Base-by-base conservation (phyloP, 305 asterid species). In the Fraxinus platypoda region DNA sequence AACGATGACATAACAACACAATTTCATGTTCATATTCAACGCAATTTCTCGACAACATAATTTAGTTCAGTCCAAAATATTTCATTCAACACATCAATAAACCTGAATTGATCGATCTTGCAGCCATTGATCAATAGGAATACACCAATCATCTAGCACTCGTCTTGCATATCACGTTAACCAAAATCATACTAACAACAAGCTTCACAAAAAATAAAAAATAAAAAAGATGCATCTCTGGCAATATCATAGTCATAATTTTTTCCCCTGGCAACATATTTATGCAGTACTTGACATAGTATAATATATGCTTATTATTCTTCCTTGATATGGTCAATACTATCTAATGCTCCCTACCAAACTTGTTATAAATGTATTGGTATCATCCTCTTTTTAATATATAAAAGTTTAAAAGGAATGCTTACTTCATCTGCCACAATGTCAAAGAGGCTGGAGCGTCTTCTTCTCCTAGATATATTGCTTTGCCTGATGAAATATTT, bases 401-500 rank as follows among this genome's bases (percentile, higher is more conserved):
- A 2, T 25, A 7, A 49, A 78, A 52, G 23, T 15, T 76, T 11
- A 75, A 75, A 33, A 78, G 73, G 28, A 76, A 78, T 75, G 81
- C 95, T 94, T 93, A 94, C 99, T 81, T 93, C 99, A 85, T 94
- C 97, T 6, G 95, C 91, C 76, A 96, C 95, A 78, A 96, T 92
- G 87, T 96, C 99, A 25, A 96, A 96, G 72, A 96, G 95, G 92
- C 99, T 96, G 21, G 99, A 96, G 66, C 99, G 97, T 82, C 99
- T 86, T 88, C 92, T 96, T 87, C 98, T 88, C 91, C 99, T 88
- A 17, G 99, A 93, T 74, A 94, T 88, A 80, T 96, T 96, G 76
- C 91, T 90, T 88, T 96, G 99, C 86, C 99, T 87, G 84, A 96
- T 96, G 90, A 96, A 96, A 88, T 94, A 94, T 78, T 96, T 96